Evolutionary conservation across 2,329 filamentous ascomycete genomes (phyloP), one percentile per base, ranked within the genome.

Genomic region (Pseudomassariella vexata): DNA sequence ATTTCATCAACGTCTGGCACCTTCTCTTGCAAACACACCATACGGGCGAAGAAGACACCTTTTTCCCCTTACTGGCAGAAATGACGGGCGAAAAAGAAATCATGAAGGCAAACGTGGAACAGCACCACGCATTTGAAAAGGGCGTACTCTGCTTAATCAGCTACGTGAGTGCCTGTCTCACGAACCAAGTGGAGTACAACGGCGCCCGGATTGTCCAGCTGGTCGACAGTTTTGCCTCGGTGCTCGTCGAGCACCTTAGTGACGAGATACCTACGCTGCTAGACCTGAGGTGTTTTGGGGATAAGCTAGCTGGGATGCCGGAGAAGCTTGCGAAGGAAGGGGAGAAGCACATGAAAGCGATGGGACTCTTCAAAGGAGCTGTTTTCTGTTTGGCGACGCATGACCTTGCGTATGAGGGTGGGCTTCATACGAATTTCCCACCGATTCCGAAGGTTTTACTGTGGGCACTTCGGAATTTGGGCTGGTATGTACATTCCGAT

Each of bases 81-180:
- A 33, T 59, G 15, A 38, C 52, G 4, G 59, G 54, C 0, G 50
- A 56, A 9, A 41, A 47, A 23, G 57, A 56, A 1, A 37, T 63
- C 16, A 65, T 66, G 61, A 57, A 60, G 10, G 43, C 36, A 26
- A 67, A 62, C 38, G 46, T 66, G 3, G 53, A 55, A 12, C 62
- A 68, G 32, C 64, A 67, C 37, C 46, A 51, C 7, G 44, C 47
- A 1, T 67, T 68, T 35, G 49, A 57, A 11, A 42, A 41, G 1
- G 60, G 62, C 0, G 33, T 68, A 3, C 43, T 51, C 1, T 30
- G 30, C 1, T 59, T 59, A 18, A 40, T 40, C 11, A 38, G 26
- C 5, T 66, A 65, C 38, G 29, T 60, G 7, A 36, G 45, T 2
- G 46, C 37, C 8, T 46, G 59, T 3, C 46, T 41, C 7, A 47